phyloP scores from a whole-genome alignment of 768 basidiomycete species.

The Boletus huronensis region DNA sequence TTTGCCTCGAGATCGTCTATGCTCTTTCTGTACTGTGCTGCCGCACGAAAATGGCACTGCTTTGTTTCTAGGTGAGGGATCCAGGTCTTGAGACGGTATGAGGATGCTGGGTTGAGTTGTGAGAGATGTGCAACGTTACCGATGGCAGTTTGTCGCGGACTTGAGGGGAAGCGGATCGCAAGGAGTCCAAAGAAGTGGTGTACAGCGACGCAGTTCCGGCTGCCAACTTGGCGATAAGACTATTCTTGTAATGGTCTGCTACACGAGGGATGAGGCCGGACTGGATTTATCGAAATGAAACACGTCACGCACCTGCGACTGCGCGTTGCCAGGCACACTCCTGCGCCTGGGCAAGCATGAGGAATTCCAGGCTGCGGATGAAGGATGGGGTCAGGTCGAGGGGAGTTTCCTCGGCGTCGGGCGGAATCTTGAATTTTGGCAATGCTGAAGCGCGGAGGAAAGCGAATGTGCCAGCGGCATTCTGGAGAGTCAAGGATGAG shows the following conservation, averaged over 20 bases:
- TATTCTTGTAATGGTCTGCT: conserved; percentile 72
- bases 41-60: conserved; percentile 79
- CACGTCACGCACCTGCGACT: conserved; percentile 55
- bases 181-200: conserved; percentile 40
- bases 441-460: conserved; percentile 54
- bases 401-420: conserved; percentile 52
- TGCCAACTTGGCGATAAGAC: conserved; percentile 78
- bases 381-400: conserved; percentile 65
- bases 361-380: conserved; percentile 58
- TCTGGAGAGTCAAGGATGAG: conserved; percentile 36
- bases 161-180: conserved; percentile 43
- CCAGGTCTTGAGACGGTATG: conserved; percentile 52
- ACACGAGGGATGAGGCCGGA: background rate
- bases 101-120: conserved; percentile 3
- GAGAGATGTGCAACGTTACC: conserved; percentile 36
- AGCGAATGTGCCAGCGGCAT: conserved; percentile 68
- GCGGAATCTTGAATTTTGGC: conserved; percentile 46
- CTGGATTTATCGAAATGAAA: background rate
- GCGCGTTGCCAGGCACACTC: conserved; percentile 97
- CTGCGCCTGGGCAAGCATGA: conserved; percentile 93
- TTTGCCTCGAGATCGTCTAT: conserved; percentile 81
- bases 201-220: conserved; percentile 73
- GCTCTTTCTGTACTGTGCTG: conserved; percentile 84
- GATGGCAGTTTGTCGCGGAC: conserved; percentile 51
- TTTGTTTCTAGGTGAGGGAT: conserved; percentile 80